phyloP scores from a whole-genome alignment of 352 stramenopile species.

The Phytophthora cactorum region DNA sequence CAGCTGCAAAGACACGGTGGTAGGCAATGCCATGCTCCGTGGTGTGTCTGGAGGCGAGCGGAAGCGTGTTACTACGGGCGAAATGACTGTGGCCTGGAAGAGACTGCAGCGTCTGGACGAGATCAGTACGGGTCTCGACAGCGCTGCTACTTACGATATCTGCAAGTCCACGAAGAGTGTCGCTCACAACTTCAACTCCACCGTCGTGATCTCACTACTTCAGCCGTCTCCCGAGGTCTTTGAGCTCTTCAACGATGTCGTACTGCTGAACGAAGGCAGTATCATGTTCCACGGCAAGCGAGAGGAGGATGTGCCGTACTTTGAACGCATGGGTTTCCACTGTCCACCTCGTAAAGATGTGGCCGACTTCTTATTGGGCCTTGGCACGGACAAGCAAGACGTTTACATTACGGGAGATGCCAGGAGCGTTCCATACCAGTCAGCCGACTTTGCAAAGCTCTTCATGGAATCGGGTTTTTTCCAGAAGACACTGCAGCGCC shows the following conservation, averaged over 20 bases:
- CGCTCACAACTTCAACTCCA: slow-evolving; percentile 52
- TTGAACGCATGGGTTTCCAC: slow-evolving; percentile 55
- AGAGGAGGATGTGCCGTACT: slow-evolving; percentile 50
- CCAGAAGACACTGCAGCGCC: slow-evolving; percentile 44
- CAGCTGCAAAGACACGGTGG: slow-evolving; percentile 57
- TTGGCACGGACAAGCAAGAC: slow-evolving; percentile 30
- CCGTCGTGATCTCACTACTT: slow-evolving; percentile 51
- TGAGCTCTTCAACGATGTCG: slow-evolving; percentile 62
- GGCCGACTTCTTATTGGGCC: slow-evolving; percentile 29
- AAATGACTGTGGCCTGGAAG: slow-evolving; percentile 26
- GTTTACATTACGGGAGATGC: slow-evolving; percentile 11
- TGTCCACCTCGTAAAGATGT: slow-evolving; percentile 34
- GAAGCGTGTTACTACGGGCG: slow-evolving; percentile 26
- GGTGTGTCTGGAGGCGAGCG: slow-evolving; percentile 69
- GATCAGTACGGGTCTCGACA: slow-evolving; percentile 69
- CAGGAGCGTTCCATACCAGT: slow-evolving; percentile 25
- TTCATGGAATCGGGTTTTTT: slow-evolving; percentile 57
- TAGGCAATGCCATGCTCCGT: slow-evolving; percentile 59
- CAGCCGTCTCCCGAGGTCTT: slow-evolving; percentile 60
- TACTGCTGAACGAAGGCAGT: slow-evolving; percentile 57
- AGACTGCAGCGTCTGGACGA: slow-evolving; percentile 62
- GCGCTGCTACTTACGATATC: slow-evolving; percentile 75
- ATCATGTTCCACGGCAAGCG: slow-evolving; percentile 64
- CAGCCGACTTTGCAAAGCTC: slow-evolving; percentile 47
- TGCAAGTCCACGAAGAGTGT: slow-evolving; percentile 72